Percentiles rank a stretch among this genome's conserved stretches.
Evolutionary conservation across 2,329 filamentous ascomycete species (phyloP).

Genomic region (Hymenoscyphus salicellus): DNA sequence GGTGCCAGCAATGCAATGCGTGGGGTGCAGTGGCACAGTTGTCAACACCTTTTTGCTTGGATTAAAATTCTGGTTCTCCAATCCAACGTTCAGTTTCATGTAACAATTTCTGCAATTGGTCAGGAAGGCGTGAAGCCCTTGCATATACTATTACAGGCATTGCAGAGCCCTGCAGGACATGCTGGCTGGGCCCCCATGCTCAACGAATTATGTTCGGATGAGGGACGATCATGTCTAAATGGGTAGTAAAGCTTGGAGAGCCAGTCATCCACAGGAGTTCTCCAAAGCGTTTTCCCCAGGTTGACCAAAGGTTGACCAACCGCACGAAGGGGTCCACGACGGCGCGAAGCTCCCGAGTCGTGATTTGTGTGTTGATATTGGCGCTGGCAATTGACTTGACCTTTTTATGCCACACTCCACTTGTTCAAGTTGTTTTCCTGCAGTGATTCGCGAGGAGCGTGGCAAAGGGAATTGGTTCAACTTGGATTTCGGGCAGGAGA

Average conservation of each 20-base stretch:
- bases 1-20: conserved; percentile 4
- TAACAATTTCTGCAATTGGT: background rate
- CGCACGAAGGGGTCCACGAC: background rate
- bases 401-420: background rate
- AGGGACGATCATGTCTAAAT: conserved; percentile 5
- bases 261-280: background rate
- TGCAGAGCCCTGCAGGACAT: background rate
- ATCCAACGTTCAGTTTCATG: background rate
- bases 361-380: conserved; percentile 1
- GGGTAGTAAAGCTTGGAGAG: background rate
- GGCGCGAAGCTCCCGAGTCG: background rate
- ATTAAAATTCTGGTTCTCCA: background rate
- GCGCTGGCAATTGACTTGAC: background rate
- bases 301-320: background rate
- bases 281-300: background rate
- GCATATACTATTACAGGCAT: conserved; percentile 1
- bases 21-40: background rate
- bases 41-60: background rate
- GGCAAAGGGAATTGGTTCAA: background rate
- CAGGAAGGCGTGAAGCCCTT: background rate
- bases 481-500: background rate
- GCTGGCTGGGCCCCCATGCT: background rate
- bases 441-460: background rate
- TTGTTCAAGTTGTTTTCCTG: background rate
- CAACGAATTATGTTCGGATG: background rate